Evolutionary conservation across 192 early-diverging fungal genomes (phyloP), one percentile per base, ranked within the genome.

Genomic region (Linnemannia hyalina): DNA sequence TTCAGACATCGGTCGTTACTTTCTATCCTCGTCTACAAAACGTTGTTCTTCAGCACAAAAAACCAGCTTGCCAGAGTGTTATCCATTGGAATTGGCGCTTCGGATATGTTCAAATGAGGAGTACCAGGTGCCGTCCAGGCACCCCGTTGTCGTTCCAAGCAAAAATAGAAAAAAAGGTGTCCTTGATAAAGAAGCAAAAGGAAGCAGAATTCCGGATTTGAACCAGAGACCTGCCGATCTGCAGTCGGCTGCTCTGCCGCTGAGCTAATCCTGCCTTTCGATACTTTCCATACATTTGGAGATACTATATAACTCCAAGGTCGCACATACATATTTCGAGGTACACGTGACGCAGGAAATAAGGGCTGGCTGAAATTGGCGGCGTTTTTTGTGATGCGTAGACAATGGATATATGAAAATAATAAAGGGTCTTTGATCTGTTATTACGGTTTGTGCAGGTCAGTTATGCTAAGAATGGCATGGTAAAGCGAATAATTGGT

Each of bases 231-330:
- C 90, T 90, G 88, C 89, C 81, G 92, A 92, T 92, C 89, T 92
- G 92, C 91, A 93, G 89, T 92, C 92, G 81, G 89, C 87, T 92
- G 91, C 92, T 93, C 92, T 93, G 90, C 92, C 92, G 88, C 91
- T 93, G 92, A 93, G 92, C 91, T 93, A 93, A 87, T 85, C 83
- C 83, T 85, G 83, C 83, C 49, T 41, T 73, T 23, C 26, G 55
- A 57, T 57, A 8, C 18, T 57, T 57, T 57, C 9, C 47, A 40
- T 40, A 5, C 0, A 2, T 40, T 40, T 40, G 38, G 3, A 40
- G 3, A 5, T 40, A 40, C 38, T 40, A 40, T 3, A 0, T 6
- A 40, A 5, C 38, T 6, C 0, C 38, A 40, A n/a, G n/a, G n/a
- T n/a, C 6, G 6, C 1, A 40, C 3, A 40, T 40, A 0, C 3